Percentiles rank a stretch among this genome's conserved stretches.
Conservation (phyloP, 257 asterid genomes). For the Solanum pimpinellifolium region DNA sequence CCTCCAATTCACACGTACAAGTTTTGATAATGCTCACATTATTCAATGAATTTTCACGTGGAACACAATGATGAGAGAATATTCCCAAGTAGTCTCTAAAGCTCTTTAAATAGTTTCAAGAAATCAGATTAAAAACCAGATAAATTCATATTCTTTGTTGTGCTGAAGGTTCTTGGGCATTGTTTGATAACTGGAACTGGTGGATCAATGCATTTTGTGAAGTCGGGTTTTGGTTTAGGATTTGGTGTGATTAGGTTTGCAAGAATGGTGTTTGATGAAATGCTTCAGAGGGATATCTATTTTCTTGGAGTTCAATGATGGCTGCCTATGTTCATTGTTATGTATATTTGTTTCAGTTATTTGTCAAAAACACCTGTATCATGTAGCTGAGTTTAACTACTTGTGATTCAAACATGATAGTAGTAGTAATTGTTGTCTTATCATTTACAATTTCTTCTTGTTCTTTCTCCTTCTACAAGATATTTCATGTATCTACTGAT, state of each 20-base stretch:
- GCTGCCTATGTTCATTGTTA: slow-evolving; percentile 63
- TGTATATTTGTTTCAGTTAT: neutral
- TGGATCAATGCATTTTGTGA: no score
- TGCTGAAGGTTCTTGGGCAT: slow-evolving; percentile 10
- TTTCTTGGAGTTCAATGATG: slow-evolving; percentile 71
- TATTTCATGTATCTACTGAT: neutral
- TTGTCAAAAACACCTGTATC: neutral
- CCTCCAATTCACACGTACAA: slow-evolving; percentile 21
- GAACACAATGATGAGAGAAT: slow-evolving; percentile 46
- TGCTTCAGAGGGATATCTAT: slow-evolving; percentile 40
- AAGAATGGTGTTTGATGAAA: slow-evolving; percentile 50
- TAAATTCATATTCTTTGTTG: slow-evolving; percentile 43
- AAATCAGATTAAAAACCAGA: slow-evolving; percentile 20
- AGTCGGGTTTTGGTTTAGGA: neutral
- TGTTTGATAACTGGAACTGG: slow-evolving; percentile 17
- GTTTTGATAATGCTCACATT: slow-evolving; percentile 1
- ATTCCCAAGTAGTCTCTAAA: slow-evolving; percentile 32
- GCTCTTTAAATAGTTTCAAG: slow-evolving; percentile 17
- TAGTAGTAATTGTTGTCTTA: neutral
- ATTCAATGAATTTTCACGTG: slow-evolving; percentile 46
- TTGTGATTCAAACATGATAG: neutral
- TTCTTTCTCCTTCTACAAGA: neutral
- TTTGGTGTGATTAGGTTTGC: slow-evolving; percentile 20
- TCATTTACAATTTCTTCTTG: neutral
- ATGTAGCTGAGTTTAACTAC: neutral